phyloP scores from a whole-genome alignment of 2,329 filamentous ascomycete genomes.

The Aureobasidium melanogenum region DNA sequence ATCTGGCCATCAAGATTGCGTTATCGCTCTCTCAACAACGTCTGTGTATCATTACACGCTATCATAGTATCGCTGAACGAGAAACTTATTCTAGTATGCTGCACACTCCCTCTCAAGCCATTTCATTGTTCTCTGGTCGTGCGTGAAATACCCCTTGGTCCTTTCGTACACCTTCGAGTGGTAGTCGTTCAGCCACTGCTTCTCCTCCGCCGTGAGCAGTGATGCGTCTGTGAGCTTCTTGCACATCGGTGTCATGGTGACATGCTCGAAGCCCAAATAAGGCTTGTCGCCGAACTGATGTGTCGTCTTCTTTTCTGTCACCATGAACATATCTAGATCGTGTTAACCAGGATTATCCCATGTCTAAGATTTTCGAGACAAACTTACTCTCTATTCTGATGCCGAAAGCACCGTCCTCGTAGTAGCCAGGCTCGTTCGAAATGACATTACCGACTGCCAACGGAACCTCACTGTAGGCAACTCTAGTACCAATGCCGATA shows the following conservation, averaged over 20 bases:
- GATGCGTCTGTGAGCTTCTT: conserved; percentile 71
- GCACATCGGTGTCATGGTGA: conserved; percentile 95
- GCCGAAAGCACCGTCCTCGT: conserved; percentile 89
- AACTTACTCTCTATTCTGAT: conserved; percentile 78
- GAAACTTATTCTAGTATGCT: conserved; percentile 26
- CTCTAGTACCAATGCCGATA: conserved; percentile 86
- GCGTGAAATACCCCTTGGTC: conserved; percentile 65
- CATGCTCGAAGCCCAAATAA: conserved; percentile 90
- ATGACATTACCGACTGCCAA: conserved; percentile 88
- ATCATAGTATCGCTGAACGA: neutral
- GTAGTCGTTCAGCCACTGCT: conserved; percentile 79
- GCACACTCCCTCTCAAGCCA: conserved; percentile 88
- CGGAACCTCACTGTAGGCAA: conserved; percentile 85
- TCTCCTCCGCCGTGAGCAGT: conserved; percentile 65
- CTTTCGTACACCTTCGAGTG: conserved; percentile 74
- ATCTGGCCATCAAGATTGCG: neutral
- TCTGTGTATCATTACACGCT: neutral
- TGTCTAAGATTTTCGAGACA: neutral
- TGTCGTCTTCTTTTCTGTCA: conserved; percentile 76
- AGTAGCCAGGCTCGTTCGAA: conserved; percentile 91
- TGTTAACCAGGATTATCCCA: neutral
- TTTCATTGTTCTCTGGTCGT: conserved; percentile 59
- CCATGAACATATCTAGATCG: conserved; percentile 66
- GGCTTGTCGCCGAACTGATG: conserved; percentile 89
- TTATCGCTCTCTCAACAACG: neutral